Evolutionary conservation across 106 monocot genomes (phyloP).

Genomic region (Posidonia australis): DNA sequence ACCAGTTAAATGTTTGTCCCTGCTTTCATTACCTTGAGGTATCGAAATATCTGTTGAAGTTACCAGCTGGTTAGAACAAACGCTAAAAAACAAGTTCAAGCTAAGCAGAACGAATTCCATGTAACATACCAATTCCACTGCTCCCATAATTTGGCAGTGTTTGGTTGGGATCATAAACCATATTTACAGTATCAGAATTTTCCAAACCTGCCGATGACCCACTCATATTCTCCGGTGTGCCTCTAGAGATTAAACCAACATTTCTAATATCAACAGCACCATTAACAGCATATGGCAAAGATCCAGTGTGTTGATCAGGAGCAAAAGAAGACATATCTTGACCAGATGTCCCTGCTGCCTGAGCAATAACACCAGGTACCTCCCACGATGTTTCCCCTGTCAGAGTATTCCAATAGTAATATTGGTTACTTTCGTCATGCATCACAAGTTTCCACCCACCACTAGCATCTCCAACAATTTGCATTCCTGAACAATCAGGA

Average conservation of each 20-base stretch:
- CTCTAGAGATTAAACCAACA: constrained; percentile 13
- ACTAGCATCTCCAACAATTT: constrained; percentile 34
- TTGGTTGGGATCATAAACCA: constrained; percentile 19
- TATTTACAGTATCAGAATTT: constrained; percentile 9
- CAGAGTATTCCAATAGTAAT: constrained; percentile 90
- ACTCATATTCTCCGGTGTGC: constrained; percentile 7
- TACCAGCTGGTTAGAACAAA: constrained; percentile 10
- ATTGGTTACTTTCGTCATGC: constrained; percentile 70
- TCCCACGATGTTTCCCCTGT: constrained; percentile 99
- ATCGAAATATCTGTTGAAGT: background rate
- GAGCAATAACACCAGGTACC: constrained; percentile 35
- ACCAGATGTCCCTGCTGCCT: constrained; percentile 7
- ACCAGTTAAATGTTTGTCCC: constrained; percentile 5
- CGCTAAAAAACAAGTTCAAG: constrained; percentile 8
- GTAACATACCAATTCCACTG: constrained; percentile 3
- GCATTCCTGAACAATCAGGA: constrained; percentile 28
- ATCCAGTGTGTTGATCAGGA: constrained; percentile 11
- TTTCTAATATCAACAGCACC: constrained; percentile 12
- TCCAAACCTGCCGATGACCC: constrained; percentile 11
- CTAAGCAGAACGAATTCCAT: constrained; percentile 6
- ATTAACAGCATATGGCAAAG: constrained; percentile 11
- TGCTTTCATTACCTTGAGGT: constrained; percentile 17
- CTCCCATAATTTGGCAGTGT: constrained; percentile 9
- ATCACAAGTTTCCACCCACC: constrained; percentile 73
- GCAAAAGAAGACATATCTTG: constrained; percentile 19